These are phyloP conservation scores for Helianthus annuus DNA, from an alignment of 129 eudicot species.

Conservation along the genomic window HanXRQr2.0-SUNRISE NC_035448.2:183228193-183228692, in stretches of 20 bases:
- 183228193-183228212: slow-evolving; percentile 33
- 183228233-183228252: slow-evolving; percentile 49
- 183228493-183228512: neutral
- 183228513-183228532: too few species aligned
- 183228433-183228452: slow-evolving; percentile 25
- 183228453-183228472: slow-evolving; percentile 16
- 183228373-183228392: slow-evolving; percentile 39
- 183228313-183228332: slow-evolving; percentile 54
- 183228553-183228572: too few species aligned
- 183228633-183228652: slow-evolving; percentile 4
- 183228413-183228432: slow-evolving; percentile 30
- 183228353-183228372: slow-evolving; percentile 63
- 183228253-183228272: slow-evolving; percentile 20
- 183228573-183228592: too few species aligned
- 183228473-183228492: neutral
- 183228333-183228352: slow-evolving; percentile 82
- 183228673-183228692: neutral
- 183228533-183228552: too few species aligned
- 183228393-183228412: slow-evolving; percentile 43
- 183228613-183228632: neutral
- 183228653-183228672: neutral
- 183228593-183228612: too few species aligned
- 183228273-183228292: neutral
- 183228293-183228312: neutral
- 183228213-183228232: slow-evolving; percentile 27